Evolutionary conservation across 148 eudicot genomes (phyloP).

Genomic region (Diospyros lotus): DNA sequence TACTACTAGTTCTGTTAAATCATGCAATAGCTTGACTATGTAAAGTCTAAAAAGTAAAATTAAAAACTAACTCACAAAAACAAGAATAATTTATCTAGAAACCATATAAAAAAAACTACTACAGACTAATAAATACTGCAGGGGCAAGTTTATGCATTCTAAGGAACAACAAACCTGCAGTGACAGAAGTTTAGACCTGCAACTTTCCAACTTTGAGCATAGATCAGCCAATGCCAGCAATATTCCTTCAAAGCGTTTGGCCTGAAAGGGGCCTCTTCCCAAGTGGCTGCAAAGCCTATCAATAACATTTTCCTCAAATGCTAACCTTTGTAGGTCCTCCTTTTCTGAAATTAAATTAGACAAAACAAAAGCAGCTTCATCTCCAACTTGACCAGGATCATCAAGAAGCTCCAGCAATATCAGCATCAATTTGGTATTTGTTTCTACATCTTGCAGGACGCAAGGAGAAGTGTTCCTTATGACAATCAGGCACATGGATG

Average conservation of each 20-base stretch:
- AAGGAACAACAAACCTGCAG: slow-evolving; percentile 63
- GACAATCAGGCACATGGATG: slow-evolving; percentile 74
- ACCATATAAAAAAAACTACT: background rate
- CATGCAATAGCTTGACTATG: background rate
- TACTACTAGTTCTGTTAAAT: background rate
- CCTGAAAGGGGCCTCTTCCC: slow-evolving; percentile 33
- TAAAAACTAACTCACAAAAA: background rate
- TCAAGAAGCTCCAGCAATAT: slow-evolving; percentile 83
- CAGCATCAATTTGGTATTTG: slow-evolving; percentile 52
- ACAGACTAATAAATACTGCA: background rate
- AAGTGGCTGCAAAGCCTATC: slow-evolving; percentile 64
- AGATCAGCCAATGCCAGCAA: slow-evolving; percentile 72
- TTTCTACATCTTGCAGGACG: slow-evolving; percentile 51
- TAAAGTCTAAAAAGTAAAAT: background rate
- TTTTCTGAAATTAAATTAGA: slow-evolving; percentile 57
- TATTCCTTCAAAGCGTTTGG: slow-evolving; percentile 74
- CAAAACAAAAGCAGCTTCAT: slow-evolving; percentile 86
- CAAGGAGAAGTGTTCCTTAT: slow-evolving; percentile 61
- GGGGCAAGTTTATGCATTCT: background rate
- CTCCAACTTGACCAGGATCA: slow-evolving; percentile 96
- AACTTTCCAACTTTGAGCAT: slow-evolving; percentile 82
- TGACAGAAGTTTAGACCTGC: slow-evolving; percentile 64
- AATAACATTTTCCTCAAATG: slow-evolving; percentile 66
- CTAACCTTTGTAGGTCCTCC: slow-evolving; percentile 76
- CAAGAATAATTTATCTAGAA: background rate